phyloP scores from a whole-genome alignment of 192 early-diverging fungal species.

The Haplosporangium gracile region DNA sequence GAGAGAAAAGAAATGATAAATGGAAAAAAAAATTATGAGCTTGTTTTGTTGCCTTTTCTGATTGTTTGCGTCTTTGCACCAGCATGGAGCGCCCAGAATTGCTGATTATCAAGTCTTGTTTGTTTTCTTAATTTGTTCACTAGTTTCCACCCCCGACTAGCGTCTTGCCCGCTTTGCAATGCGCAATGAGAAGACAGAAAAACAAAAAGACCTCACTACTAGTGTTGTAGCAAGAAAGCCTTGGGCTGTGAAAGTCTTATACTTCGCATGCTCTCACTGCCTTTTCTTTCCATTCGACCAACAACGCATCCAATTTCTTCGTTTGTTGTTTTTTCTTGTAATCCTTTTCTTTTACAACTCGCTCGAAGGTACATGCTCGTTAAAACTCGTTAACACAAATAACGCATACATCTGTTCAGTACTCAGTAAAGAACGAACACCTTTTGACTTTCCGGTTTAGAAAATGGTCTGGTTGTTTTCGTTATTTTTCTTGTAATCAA shows the following conservation, averaged over 20 bases:
- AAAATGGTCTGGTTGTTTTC: background rate
- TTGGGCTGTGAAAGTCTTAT: background rate
- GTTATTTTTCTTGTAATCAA: background rate
- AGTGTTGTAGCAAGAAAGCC: background rate
- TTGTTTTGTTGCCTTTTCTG: background rate
- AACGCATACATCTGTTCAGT: background rate
- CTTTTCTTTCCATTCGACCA: background rate
- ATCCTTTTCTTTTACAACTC: background rate
- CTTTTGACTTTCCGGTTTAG: background rate
- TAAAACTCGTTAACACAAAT: background rate
- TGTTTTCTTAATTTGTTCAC: background rate
- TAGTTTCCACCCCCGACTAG: background rate
- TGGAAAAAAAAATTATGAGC: background rate
- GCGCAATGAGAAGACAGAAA: background rate
- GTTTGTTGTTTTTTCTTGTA: background rate
- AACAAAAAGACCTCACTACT: background rate
- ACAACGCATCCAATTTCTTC: background rate
- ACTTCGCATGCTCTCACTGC: background rate
- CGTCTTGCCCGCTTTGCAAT: background rate
- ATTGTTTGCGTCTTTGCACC: background rate
- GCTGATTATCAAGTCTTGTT: background rate
- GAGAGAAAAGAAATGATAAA: background rate
- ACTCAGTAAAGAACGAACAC: background rate
- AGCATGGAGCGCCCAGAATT: background rate
- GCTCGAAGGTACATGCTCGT: background rate